Evolutionary conservation across 306 rosid genomes (phyloP).

Genomic region (Pueraria montana): DNA sequence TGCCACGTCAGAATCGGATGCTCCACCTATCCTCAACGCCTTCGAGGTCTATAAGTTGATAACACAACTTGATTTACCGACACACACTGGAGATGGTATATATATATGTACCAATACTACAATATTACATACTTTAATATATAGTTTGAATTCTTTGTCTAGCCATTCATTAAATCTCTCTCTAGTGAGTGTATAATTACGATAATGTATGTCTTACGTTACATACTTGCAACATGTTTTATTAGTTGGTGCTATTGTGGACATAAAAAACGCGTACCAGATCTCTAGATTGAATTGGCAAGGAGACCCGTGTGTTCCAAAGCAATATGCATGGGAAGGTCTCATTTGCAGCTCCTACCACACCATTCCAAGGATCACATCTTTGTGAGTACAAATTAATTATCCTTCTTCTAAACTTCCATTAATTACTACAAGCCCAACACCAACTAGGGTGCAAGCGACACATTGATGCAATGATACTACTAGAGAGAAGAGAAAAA

Average conservation of each 20-base stretch:
- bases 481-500: no score
- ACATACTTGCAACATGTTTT: neutral
- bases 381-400: slow-evolving; percentile 52
- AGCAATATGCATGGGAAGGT: slow-evolving; percentile 49
- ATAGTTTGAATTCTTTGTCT: no score
- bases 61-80: neutral
- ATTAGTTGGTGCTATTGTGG: slow-evolving; percentile 30
- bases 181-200: no score
- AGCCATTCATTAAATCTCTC: no score
- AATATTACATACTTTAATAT: neutral
- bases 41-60: slow-evolving; percentile 40
- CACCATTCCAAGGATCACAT: slow-evolving; percentile 51
- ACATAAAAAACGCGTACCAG: slow-evolving; percentile 34
- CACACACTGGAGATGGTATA: slow-evolving; percentile 22
- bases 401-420: no score
- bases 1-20: slow-evolving; percentile 42
- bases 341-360: slow-evolving; percentile 41
- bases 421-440: no score
- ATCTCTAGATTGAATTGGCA: slow-evolving; percentile 49
- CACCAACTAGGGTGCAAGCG: no score
- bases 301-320: slow-evolving; percentile 63
- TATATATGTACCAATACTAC: no score
- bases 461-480: no score
- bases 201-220: no score
- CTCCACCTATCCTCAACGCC: slow-evolving; percentile 67